Conservation (phyloP, 768 basidiomycete genomes). For the Crepidotus variabilis region DNA sequence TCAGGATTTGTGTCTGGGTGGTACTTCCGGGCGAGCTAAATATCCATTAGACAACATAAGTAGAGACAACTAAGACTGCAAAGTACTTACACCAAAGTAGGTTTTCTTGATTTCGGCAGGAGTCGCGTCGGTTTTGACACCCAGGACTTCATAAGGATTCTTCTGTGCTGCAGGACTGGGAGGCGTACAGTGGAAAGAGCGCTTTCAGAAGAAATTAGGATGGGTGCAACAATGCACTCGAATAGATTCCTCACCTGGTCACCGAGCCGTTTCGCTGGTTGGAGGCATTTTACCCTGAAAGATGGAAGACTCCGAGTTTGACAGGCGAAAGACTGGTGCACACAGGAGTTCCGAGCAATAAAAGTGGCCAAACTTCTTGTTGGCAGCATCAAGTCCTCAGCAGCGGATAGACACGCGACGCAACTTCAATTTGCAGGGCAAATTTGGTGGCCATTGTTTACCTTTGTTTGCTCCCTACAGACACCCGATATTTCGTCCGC, state of each 20-base stretch:
- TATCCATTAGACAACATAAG: constrained; percentile 12
- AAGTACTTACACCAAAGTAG: constrained; percentile 80
- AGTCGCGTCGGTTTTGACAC: constrained; percentile 79
- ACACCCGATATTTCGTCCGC: background rate
- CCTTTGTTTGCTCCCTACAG: background rate
- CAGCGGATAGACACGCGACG: background rate
- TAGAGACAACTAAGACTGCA: background rate
- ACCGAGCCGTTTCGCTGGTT: constrained; percentile 23
- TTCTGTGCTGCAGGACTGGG: constrained; percentile 55
- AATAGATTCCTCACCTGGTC: constrained; percentile 35
- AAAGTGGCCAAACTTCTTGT: constrained; percentile 5
- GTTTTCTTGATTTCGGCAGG: constrained; percentile 93
- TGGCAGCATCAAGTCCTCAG: constrained; percentile 2
- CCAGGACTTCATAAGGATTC: constrained; percentile 90
- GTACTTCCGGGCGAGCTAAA: constrained; percentile 92
- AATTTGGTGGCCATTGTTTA: background rate
- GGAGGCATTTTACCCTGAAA: background rate
- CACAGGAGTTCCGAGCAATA: constrained; percentile 6
- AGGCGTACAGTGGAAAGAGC: constrained; percentile 69
- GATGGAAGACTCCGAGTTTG: background rate
- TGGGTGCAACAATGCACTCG: constrained; percentile 1
- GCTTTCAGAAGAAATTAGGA: constrained; percentile 42
- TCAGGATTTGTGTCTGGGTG: constrained; percentile 98
- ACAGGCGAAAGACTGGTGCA: constrained; percentile 1
- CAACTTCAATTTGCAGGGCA: constrained; percentile 1